phyloP scores from a whole-genome alignment of 306 rosid genomes.

The Hippophae gyantsensis region DNA sequence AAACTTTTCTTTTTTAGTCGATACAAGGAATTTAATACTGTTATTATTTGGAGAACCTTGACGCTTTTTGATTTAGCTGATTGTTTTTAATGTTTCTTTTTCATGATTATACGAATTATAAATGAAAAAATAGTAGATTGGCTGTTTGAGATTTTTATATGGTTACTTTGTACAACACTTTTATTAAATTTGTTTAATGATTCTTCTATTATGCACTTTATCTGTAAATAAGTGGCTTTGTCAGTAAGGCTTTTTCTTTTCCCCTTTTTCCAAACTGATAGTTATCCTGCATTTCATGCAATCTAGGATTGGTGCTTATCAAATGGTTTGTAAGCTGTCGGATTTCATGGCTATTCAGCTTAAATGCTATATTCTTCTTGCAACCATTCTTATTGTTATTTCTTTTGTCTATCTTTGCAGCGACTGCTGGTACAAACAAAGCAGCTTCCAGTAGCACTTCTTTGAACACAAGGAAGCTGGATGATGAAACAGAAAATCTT shows the following conservation, averaged over 20 bases:
- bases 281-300: not conserved
- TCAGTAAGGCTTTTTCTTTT: not conserved
- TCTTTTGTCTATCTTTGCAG: constrained; percentile 21
- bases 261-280: not conserved
- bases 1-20: too few relatives aligned
- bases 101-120: too few relatives aligned
- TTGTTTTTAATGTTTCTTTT: too few relatives aligned
- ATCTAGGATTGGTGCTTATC: not conserved
- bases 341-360: not conserved
- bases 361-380: not conserved
- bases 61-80: too few relatives aligned
- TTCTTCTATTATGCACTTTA: too few relatives aligned
- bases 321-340: not conserved
- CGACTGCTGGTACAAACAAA: constrained; percentile 67
- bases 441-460: constrained; percentile 80
- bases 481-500: constrained; percentile 76
- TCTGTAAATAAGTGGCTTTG: too few relatives aligned
- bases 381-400: not conserved
- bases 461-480: constrained; percentile 77
- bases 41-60: too few relatives aligned
- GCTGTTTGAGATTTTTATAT: too few relatives aligned
- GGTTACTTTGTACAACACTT: too few relatives aligned
- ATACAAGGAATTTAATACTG: too few relatives aligned
- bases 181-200: too few relatives aligned
- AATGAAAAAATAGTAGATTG: too few relatives aligned